Percentiles rank a stretch among this genome's conserved stretches.
Evolutionary conservation across 805 yeast species (phyloP).

Genomic region (Cyberlindnera veronae): DNA sequence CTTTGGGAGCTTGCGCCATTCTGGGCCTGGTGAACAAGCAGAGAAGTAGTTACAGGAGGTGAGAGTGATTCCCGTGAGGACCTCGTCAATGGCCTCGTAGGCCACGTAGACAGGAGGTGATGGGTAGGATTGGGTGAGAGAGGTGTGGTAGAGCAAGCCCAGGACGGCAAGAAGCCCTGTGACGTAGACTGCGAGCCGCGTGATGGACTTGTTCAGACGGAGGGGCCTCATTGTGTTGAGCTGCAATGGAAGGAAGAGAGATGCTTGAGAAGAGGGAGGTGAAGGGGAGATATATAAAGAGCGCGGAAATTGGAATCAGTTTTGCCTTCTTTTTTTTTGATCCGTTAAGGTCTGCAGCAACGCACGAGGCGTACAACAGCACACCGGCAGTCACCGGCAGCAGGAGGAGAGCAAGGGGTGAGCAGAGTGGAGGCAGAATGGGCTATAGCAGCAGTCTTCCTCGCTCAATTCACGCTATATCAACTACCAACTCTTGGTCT

Average conservation of each 20-base stretch:
- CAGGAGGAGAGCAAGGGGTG: too few species aligned
- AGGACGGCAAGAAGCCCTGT: background rate
- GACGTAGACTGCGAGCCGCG: conserved; percentile 2
- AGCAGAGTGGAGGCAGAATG: too few species aligned
- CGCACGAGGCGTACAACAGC: too few species aligned
- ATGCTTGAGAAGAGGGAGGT: background rate
- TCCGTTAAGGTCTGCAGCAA: too few species aligned
- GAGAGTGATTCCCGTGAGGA: conserved; percentile 8
- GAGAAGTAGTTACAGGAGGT: conserved; percentile 2
- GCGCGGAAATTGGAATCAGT: too few species aligned
- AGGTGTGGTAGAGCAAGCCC: background rate
- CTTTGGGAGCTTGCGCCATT: conserved; percentile 11
- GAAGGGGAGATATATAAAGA: too few species aligned
- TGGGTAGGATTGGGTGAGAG: background rate
- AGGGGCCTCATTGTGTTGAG: background rate
- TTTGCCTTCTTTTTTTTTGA: too few species aligned
- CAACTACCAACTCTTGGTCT: too few species aligned
- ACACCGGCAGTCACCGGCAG: too few species aligned
- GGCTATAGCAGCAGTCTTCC: too few species aligned
- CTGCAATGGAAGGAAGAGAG: background rate
- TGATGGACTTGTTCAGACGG: conserved; percentile 6
- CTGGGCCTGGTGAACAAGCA: conserved; percentile 6
- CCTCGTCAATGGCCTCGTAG: conserved; percentile 8
- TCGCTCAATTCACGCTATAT: too few species aligned
- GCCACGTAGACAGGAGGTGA: conserved; percentile 3